Base-by-base conservation (phyloP, 129 eudicot species). In the Rutidosis leptorrhynchoides region DNA sequence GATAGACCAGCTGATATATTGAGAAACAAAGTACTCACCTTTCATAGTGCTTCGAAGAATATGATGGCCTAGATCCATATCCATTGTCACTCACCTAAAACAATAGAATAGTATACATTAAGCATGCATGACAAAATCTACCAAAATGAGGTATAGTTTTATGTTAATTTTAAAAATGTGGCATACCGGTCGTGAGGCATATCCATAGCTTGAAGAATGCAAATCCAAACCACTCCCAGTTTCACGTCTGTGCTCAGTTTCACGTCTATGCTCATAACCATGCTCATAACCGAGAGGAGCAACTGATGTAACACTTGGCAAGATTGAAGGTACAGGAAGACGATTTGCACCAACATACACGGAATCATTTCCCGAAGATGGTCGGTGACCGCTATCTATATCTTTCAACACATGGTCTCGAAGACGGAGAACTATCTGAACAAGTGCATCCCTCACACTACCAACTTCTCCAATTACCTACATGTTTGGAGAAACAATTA, bases 371-470 rank as follows among this genome's bases (percentile, higher is more conserved):
- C 80, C 87, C 71, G 77, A 68, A 79, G 88, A 73, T 53, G 78
- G 79, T 55, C 72, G 84, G 45, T 65, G 84, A 28, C 69, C 76
- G 24, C 83, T 73, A 74, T 89, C 96, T 56, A 76, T 82, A 35
- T 82, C 92, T 71, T 70, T 89, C 63, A 93, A 54, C 6, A 82
- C 83, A 79, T 89, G 92, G 32, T 93, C 99, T 58, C 99, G 91
- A 23, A 93, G 95, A 75, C 96, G 84, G 69, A 89, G 72, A 77
- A 93, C 90, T 72, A 93, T 86, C 71, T 93, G 99, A 32, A 93
- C 78, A 79, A 93, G 96, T 16, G 99, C 99, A 77, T 93, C 99
- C 78, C 99, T 89, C 62, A 93, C 83, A 61, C 72, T 76, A 55
- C 90, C 71, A 71, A 88, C 95, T 72, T 84, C 84, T 65, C 99